These are phyloP conservation scores for Cystobasidium pallidum DNA, from an alignment of 1,284 basidiomycete species.

Conservation along the genomic window DNA sequence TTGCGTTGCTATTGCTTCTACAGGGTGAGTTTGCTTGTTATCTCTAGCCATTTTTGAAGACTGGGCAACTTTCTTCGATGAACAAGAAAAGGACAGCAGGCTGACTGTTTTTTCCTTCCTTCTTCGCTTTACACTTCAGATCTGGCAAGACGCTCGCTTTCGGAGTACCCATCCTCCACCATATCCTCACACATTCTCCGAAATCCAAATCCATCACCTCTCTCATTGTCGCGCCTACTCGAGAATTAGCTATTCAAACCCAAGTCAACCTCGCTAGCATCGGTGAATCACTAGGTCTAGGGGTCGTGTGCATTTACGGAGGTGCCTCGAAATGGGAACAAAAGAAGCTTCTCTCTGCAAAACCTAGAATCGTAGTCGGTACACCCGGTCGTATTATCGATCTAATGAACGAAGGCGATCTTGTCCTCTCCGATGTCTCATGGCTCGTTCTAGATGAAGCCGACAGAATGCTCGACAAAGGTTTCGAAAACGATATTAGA, in stretches of 20 bases:
- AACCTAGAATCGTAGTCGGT: slow-evolving; percentile 80
- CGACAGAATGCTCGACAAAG: slow-evolving; percentile 97
- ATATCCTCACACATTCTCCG: slow-evolving; percentile 62
- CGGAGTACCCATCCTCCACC: slow-evolving; percentile 82
- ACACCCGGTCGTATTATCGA: slow-evolving; percentile 93
- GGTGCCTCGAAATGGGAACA: slow-evolving; percentile 88
- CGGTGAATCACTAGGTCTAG: slow-evolving; percentile 75
- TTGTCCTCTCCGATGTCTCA: slow-evolving; percentile 79
- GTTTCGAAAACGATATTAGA: slow-evolving; percentile 97
- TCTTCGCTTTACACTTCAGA: no score
- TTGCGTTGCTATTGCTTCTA: slow-evolving; percentile 96
- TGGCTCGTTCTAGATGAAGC: slow-evolving; percentile 97
- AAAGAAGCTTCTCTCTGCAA: slow-evolving; percentile 65
- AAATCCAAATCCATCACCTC: slow-evolving; percentile 67
- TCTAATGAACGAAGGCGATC: slow-evolving; percentile 78
- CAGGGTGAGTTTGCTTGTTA: slow-evolving; percentile 69
- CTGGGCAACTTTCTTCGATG: no score
- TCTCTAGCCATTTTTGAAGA: slow-evolving; percentile 1
- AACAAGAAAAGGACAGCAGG: no score
- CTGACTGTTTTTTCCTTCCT: no score
- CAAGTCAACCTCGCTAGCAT: slow-evolving; percentile 80
- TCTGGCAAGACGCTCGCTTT: slow-evolving; percentile 94
- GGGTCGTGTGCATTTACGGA: slow-evolving; percentile 85
- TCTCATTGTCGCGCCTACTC: slow-evolving; percentile 88
- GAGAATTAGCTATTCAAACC: slow-evolving; percentile 92